Evolutionary conservation across 768 basidiomycete species (phyloP), one percentile per base, ranked within the genome.

Genomic region (Chalciporus chontae): DNA sequence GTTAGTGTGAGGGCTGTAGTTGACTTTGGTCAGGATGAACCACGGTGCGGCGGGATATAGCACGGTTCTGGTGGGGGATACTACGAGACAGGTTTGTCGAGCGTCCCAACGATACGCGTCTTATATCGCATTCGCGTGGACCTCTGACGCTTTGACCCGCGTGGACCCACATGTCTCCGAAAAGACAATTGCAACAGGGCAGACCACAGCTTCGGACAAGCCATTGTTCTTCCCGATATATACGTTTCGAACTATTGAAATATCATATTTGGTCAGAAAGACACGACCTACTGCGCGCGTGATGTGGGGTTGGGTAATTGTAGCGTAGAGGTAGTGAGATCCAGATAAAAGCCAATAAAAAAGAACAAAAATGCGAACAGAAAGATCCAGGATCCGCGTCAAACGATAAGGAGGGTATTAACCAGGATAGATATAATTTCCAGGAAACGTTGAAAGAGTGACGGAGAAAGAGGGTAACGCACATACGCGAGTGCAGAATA

Each of bases 401-500:
- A 36, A 36, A 36, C 13, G 14, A 36, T 2, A 31, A 8, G 15
- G 5, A 38, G 40, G 24, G 34, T 45, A 48, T 45, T 40, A 36
- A 55, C 45, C 24, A 11, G 31, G 43, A 50, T 37, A 42, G 14
- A 47, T 44, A 46, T 42, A 34, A 34, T 18, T 27, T 23, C 40
- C 37, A 37, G 3, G 10, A 11, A 2, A 49, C 9, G 8, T 38
- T 23, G 17, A 51, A 48, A 21, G 27, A 42, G 4, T 7, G 13
- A 1, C 34, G 40, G 18, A 27, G 8, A 45, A 38, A 3, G 15
- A 34, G 6, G 15, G 34, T 15, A 36, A 41, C 26, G 39, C 45
- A 47, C 11, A 15, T 36, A 15, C 9, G 34, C 14, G n/a, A 15
- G 38, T 40, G 42, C 3, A 29, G 29, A 54, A 51, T 60, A 62